Conservation (phyloP, 768 basidiomycete species). For the Polyporus arcularius region DNA sequence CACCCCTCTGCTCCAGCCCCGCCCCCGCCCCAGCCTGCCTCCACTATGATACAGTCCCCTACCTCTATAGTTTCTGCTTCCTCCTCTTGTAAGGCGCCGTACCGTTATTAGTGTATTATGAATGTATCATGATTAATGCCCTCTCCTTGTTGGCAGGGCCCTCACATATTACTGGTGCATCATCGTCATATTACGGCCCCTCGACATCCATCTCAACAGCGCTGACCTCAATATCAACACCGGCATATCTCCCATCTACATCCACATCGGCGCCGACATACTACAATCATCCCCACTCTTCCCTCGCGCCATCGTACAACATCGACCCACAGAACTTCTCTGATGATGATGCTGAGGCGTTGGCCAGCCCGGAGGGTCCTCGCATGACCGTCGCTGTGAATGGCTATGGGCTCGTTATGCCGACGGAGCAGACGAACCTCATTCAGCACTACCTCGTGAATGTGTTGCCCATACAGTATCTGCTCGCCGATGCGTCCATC, state of each 20-base stretch:
- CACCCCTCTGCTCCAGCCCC: constrained; percentile 12
- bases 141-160: constrained; percentile 54
- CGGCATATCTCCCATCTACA: constrained; percentile 3
- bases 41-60: constrained; percentile 39
- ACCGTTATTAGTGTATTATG: constrained; percentile 68
- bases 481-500: constrained; percentile 57
- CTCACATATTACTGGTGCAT: constrained; percentile 19
- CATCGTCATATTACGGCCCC: constrained; percentile 9
- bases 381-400: constrained; percentile 20
- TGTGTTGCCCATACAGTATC: constrained; percentile 69
- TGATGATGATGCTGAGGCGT: constrained; percentile 20
- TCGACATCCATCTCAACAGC: constrained; percentile 5
- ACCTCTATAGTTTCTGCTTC: constrained; percentile 54
- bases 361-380: constrained; percentile 13
- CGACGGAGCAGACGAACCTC: constrained; percentile 28
- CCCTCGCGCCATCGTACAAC: constrained; percentile 25
- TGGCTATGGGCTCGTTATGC: constrained; percentile 21
- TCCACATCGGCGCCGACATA: constrained; percentile 1
- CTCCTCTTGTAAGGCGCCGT: constrained; percentile 69
- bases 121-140: constrained; percentile 71
- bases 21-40: constrained; percentile 25
- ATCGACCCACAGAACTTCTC: constrained; percentile 8
- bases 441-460: constrained; percentile 55
- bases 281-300: constrained; percentile 20
- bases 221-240: constrained; percentile 7